Evolutionary conservation across 2,329 filamentous ascomycete genomes (phyloP).

Genomic region (Fusarium sterilihyphosum): DNA sequence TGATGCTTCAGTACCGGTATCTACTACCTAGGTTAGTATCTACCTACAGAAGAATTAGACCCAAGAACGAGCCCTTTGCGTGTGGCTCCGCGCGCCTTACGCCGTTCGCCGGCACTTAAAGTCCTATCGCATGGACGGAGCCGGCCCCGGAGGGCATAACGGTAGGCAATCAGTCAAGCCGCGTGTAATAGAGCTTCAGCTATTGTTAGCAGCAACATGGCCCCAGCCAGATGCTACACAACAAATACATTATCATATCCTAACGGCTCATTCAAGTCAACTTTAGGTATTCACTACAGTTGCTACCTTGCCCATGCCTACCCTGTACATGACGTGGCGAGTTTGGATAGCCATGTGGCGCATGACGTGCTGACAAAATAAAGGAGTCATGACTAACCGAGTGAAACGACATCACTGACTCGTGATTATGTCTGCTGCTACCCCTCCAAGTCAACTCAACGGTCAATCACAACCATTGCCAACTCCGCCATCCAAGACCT

Average conservation of each 20-base stretch:
- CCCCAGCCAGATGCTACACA: not conserved
- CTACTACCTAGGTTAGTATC: not conserved
- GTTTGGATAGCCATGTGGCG: constrained; percentile 5
- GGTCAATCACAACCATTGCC: constrained; percentile 2
- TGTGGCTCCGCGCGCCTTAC: constrained; percentile 20
- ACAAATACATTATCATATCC: not conserved
- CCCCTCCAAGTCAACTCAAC: constrained; percentile 31
- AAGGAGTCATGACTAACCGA: not conserved
- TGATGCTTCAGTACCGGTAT: not conserved
- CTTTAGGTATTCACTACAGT: not conserved
- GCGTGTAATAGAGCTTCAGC: not conserved
- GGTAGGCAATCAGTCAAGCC: not conserved
- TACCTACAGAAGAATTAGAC: not conserved
- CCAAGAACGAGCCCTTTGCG: not conserved
- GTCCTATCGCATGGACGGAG: constrained; percentile 12
- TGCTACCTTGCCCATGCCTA: not conserved
- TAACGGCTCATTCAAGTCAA: not conserved
- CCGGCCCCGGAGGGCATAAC: not conserved
- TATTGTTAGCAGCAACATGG: not conserved
- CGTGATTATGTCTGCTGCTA: constrained; percentile 18
- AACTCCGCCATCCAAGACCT: constrained; percentile 40
- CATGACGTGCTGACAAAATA: constrained; percentile 11
- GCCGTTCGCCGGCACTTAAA: constrained; percentile 13
- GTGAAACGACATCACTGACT: not conserved
- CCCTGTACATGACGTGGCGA: constrained; percentile 2